Conservation (phyloP, 2,329 filamentous ascomycete genomes). For the Ophiosphaerella korrae region DNA sequence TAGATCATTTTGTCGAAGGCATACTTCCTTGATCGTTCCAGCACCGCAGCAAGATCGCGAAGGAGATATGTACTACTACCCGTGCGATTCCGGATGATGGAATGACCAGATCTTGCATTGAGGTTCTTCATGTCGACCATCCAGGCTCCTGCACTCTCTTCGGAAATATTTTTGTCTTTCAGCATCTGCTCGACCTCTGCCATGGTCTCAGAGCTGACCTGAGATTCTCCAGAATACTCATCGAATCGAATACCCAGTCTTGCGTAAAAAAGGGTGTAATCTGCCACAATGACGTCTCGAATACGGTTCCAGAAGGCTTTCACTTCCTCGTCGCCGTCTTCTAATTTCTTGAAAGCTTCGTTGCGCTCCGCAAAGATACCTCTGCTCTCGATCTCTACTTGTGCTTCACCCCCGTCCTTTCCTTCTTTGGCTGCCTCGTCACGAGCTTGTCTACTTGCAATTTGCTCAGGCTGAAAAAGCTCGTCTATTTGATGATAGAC, state of each 20-base stretch:
- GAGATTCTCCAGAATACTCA: constrained; percentile 74
- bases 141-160: constrained; percentile 73
- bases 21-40: constrained; percentile 66
- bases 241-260: constrained; percentile 74
- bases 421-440: constrained; percentile 56
- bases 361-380: constrained; percentile 42
- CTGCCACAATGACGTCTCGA: constrained; percentile 68
- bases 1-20: constrained; percentile 81
- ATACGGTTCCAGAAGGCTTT: constrained; percentile 69
- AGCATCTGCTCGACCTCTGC: constrained; percentile 65
- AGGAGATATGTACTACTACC: constrained; percentile 80
- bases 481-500: constrained; percentile 71
- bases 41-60: constrained; percentile 75
- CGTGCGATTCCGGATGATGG: constrained; percentile 73
- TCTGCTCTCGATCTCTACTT: constrained; percentile 35
- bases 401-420: constrained; percentile 48
- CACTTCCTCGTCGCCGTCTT: constrained; percentile 66
- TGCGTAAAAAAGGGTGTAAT: constrained; percentile 71
- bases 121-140: constrained; percentile 75
- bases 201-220: constrained; percentile 72
- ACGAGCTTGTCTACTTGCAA: constrained; percentile 61
- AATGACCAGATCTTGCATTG: constrained; percentile 71
- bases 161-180: constrained; percentile 66
- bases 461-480: constrained; percentile 63
- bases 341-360: constrained; percentile 72